Evolutionary conservation across 2,329 filamentous ascomycete genomes (phyloP), one percentile per base, ranked within the genome.

Genomic region (Colletotrichum camelliae): DNA sequence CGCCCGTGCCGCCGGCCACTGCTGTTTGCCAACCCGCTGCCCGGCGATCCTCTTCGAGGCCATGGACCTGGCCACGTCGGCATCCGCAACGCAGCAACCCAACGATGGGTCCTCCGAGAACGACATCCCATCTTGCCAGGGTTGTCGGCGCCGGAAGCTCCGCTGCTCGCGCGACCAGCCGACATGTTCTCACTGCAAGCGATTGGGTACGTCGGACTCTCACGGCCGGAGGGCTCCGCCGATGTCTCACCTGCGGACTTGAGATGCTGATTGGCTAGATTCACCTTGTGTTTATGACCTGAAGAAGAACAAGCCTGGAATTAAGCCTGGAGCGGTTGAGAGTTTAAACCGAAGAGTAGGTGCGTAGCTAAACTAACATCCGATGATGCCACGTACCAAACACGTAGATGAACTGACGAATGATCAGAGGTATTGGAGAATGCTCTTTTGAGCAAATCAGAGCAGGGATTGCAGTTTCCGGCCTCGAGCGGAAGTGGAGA

Each of bases 101-200:
- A 58, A 60, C 5, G 76, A 77, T n/a, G 67, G 29, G 43, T 31
- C 67, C 37, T 65, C 67, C 13, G 78, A 78, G 27, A 64, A 43
- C 43, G 79, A 80, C 35, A 66, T 79, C 4, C 80, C 81, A 6
- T 82, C 83, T 4, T 85, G 83, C 75, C 79, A 83, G 67, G 80
- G 81, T 5, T 85, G 83, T 64, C 80, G 83, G 31, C 79, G 77
- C 65, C 80, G 82, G 8, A 85, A 85, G 77, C 79, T 85, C 43
- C 80, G 79, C 66, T 85, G 83, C 76, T 83, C 81, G n/a, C 78
- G 82, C 27, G 82, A 85, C 58, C 77, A 79, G 52, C 83, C 83
- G n/a, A 69, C 77, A 9, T 84, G 83, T 70, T 78, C 79, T 3
- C 80, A 84, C 35, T 84, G 83, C 76, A 77, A 74, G 31, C 78